Evolutionary conservation across 352 stramenopile genomes (phyloP), one percentile per base, ranked within the genome.

Genomic region (Pythium dissimile): DNA sequence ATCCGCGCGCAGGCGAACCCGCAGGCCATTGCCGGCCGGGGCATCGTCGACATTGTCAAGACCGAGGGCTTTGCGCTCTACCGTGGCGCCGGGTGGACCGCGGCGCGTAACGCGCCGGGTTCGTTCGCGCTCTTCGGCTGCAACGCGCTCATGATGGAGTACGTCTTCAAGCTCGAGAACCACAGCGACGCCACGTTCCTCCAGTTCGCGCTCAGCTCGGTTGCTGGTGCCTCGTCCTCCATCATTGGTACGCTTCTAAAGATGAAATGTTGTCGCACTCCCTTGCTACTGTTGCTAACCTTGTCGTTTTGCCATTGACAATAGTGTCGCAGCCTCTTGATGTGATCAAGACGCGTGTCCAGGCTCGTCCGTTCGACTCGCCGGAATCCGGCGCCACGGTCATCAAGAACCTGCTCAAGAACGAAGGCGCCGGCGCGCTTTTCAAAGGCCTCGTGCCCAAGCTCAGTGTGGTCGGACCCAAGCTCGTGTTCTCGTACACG

Each of bases 371-470:
- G 37, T 98, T 98, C 65, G 88, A 98, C 72, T 97, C 89, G 49
- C 92, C 89, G 1, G 89, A 98, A 67, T 95, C 75, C 57, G 94
- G 94, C 53, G 75, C 88, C 59, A 77, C 80, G 38, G 91, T 98
- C 39, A 80, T 98, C 53, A 84, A 80, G 61, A 95, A 97, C 67
- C 73, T 98, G 66, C 84, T 98, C 51, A 85, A 94, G 66, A 83
- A 97, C 31, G 94, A 98, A 64, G 94, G 94, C 27, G 58, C 84
- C 9, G 75, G 78, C 35, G 92, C 89, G 53, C 83, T 98, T 50
- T 98, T 98, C 77, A 98, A 98, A 77, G 94, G 94, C 27, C 79
- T 97, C 43, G 86, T 95, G 63, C 94, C 94, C 42, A 98, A 98
- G 84, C 79, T 98, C 30, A 84, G 95, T 21, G 91, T 98, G 11